A percentile compares a stretch with the other conserved stretches of the same genome.
Conservation (phyloP, 2,329 filamentous ascomycete species). For the Cordyceps tenuipes region DNA sequence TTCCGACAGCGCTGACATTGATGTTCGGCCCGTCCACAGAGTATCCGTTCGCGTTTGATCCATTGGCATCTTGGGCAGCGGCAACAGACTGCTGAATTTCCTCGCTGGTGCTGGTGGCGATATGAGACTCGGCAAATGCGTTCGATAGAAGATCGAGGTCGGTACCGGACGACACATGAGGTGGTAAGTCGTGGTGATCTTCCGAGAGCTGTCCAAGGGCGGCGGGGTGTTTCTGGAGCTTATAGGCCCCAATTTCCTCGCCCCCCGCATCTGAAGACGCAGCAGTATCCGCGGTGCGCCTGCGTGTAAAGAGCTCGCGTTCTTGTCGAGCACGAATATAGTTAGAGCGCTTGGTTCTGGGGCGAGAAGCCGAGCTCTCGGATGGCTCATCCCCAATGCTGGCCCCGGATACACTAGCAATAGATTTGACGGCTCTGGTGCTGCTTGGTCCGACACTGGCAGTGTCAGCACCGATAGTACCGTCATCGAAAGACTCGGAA, state of each 20-base stretch:
- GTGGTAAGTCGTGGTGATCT: conserved; percentile 57
- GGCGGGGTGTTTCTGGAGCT: conserved; percentile 39
- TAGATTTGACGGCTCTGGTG: conserved; percentile 79
- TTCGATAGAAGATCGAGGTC: conserved; percentile 76
- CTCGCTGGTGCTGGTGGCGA: conserved; percentile 63
- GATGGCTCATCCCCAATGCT: conserved; percentile 63
- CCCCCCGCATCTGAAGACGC: conserved; percentile 49
- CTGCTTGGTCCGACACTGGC: conserved; percentile 74
- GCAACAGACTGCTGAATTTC: conserved; percentile 68
- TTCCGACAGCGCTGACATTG: conserved; percentile 54
- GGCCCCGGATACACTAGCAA: conserved; percentile 71
- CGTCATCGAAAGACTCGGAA: conserved; percentile 47
- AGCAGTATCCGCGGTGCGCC: conserved; percentile 55
- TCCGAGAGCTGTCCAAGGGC: conserved; percentile 53
- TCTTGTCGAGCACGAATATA: conserved; percentile 85
- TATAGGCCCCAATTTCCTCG: conserved; percentile 43
- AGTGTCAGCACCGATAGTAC: conserved; percentile 43
- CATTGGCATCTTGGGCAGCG: conserved; percentile 59
- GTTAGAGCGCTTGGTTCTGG: conserved; percentile 62
- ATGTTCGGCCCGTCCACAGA: conserved; percentile 38
- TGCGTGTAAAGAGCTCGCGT: conserved; percentile 79
- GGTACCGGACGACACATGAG: conserved; percentile 53
- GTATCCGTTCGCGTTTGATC: conserved; percentile 47
- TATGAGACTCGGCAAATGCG: conserved; percentile 68
- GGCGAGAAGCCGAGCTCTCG: conserved; percentile 54